Evolutionary conservation across 2,329 filamentous ascomycete species (phyloP), one percentile per base, ranked within the genome.

Genomic region (Phialophora chinensis): DNA sequence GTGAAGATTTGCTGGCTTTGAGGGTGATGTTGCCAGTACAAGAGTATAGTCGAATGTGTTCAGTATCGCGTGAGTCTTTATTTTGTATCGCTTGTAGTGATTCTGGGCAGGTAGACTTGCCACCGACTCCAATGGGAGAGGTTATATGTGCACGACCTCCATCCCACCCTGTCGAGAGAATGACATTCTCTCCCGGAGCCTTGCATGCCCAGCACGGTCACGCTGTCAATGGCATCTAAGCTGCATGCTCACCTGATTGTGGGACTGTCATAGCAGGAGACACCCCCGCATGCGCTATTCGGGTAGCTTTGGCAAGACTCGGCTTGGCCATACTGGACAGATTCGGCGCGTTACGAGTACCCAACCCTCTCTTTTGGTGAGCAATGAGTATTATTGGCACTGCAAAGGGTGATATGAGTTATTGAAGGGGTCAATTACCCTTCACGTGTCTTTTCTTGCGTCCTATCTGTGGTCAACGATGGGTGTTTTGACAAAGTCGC

Each of bases 121-220:
- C 53, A 27, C 29, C 25, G 23, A 29, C 12, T 52, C 53, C 38
- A 44, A 44, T 55, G 53, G 29, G 14, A 31, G 14, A 35, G 11
- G 53, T 55, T 55, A 55, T 55, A 55, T 55, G 27, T 33, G n/a
- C n/a, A n/a, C 23, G 25, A 29, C 17, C 8, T 55, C 25, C 12
- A 31, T 20, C 29, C 14, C 29, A 55, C 53, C 2, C 8, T 55
- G 25, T 20, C 29, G 29, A 33, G 27, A 27, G 49, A 27, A 53
- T 53, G 14, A 14, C 49, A 20, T 44, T 7, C 38, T 8, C 17
- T n/a, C 6, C 17, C 38, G 6, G 38, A 44, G 38, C 38, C 38
- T 44, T n/a, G 14, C 38, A 44, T 44, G 38, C 38, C 38, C 14
- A 44, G 38, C 17, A 4, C 38, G n/a, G 17, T 44, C 38, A 44